Percentiles rank a stretch among this genome's conserved stretches.
Evolutionary conservation across 768 basidiomycete species (phyloP).

Genomic region (Termitomyces sp.): DNA sequence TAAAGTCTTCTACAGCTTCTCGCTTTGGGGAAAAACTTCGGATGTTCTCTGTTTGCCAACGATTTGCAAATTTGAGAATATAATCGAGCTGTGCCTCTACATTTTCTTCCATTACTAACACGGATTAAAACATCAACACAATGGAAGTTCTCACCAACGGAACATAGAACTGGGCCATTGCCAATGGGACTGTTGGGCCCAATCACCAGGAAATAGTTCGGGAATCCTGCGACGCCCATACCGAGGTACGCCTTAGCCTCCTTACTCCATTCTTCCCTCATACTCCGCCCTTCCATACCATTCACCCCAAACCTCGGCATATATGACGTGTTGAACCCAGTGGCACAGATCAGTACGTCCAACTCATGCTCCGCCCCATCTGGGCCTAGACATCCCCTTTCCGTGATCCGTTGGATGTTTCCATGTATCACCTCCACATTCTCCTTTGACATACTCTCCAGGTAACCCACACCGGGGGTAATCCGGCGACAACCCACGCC

Average conservation of each 20-base stretch:
- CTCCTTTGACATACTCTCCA: constrained; percentile 27
- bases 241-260: constrained; percentile 29
- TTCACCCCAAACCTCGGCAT: constrained; percentile 30
- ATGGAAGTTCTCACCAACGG: constrained; percentile 20
- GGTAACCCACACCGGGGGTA: constrained; percentile 31
- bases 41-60: constrained; percentile 34
- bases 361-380: constrained; percentile 28
- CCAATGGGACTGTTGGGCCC: constrained; percentile 33
- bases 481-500: constrained; percentile 31
- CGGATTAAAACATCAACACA: background rate
- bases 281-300: constrained; percentile 20
- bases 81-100: constrained; percentile 31
- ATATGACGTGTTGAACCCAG: constrained; percentile 33
- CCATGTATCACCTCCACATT: constrained; percentile 30
- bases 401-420: constrained; percentile 24
- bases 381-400: constrained; percentile 22
- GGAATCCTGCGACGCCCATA: constrained; percentile 27
- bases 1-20: constrained; percentile 31
- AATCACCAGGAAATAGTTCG: constrained; percentile 29
- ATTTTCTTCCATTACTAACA: background rate
- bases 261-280: constrained; percentile 29
- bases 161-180: constrained; percentile 29
- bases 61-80: constrained; percentile 28
- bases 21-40: constrained; percentile 30
- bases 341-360: constrained; percentile 36